phyloP scores from a whole-genome alignment of 169 alveolate genomes.

The Babesia gibsoni region DNA sequence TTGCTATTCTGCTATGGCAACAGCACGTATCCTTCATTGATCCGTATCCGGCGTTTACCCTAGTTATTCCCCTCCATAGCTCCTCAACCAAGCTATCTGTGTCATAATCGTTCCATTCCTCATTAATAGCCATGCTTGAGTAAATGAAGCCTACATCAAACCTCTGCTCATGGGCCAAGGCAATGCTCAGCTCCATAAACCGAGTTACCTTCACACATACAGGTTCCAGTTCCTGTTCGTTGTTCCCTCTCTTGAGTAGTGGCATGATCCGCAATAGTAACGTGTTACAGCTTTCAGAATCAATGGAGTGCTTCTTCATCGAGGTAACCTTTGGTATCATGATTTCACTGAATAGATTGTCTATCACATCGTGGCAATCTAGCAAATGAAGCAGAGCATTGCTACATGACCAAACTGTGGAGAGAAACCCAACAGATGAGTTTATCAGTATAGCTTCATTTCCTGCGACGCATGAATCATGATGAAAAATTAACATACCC shows the following conservation, averaged over 20 bases:
- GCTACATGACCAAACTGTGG: not conserved
- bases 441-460: constrained; percentile 6
- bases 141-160: not conserved
- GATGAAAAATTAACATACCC: not conserved
- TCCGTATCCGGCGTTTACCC: not conserved
- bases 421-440: not conserved
- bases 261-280: constrained; percentile 24
- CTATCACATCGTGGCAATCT: not conserved
- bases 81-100: not conserved
- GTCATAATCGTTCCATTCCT: not conserved
- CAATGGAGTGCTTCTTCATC: not conserved
- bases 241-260: not conserved
- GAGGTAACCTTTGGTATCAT: not conserved
- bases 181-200: not conserved
- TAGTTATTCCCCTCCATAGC: not conserved
- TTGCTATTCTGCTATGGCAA: not conserved
- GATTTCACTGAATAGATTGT: not conserved
- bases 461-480: constrained; percentile 6
- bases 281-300: constrained; percentile 12
- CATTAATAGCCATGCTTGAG: not conserved
- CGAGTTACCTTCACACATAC: not conserved
- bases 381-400: not conserved
- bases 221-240: not conserved
- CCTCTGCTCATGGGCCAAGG: not conserved
- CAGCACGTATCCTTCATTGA: not conserved